phyloP scores from a whole-genome alignment of 495 filamentous ascomycete genomes.

The Extremus antarcticus region DNA sequence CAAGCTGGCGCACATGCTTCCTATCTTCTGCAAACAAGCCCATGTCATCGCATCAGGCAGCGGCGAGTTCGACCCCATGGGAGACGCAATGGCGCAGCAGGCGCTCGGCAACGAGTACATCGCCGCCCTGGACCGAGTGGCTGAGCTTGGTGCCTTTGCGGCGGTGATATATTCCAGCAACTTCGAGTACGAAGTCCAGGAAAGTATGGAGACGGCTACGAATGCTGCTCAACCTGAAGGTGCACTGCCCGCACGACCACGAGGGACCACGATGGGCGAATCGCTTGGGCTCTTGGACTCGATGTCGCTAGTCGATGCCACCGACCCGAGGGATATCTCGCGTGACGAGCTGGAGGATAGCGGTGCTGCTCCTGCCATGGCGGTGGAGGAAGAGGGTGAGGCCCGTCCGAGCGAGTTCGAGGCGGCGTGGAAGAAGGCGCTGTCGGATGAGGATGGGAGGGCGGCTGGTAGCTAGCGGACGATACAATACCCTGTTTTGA shows the following conservation, averaged over 20 bases:
- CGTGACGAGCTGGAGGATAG: not conserved
- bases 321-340: not conserved
- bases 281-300: slow-evolving; percentile 8
- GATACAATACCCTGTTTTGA: not conserved
- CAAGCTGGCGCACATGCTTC: slow-evolving; percentile 83
- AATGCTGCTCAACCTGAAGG: not conserved
- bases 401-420: slow-evolving; percentile 39
- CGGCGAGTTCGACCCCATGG: slow-evolving; percentile 16
- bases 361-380: not conserved
- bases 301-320: slow-evolving; percentile 10
- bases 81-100: slow-evolving; percentile 4
- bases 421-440: slow-evolving; percentile 55
- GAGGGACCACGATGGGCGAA: slow-evolving; percentile 11
- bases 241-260: not conserved
- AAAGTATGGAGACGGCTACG: not conserved
- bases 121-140: slow-evolving; percentile 58
- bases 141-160: slow-evolving; percentile 85
- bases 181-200: slow-evolving; percentile 52
- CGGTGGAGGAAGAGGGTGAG: slow-evolving; percentile 29
- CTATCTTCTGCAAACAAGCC: slow-evolving; percentile 76
- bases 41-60: slow-evolving; percentile 62
- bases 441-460: slow-evolving; percentile 14
- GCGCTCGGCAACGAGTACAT: slow-evolving; percentile 84
- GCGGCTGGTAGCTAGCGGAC: not conserved
- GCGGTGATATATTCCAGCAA: slow-evolving; percentile 91